These are phyloP conservation scores for Ulota crispa DNA, from an alignment of 225 moss, liverwort and hornwort species.

Conservation along the genomic window DNA sequence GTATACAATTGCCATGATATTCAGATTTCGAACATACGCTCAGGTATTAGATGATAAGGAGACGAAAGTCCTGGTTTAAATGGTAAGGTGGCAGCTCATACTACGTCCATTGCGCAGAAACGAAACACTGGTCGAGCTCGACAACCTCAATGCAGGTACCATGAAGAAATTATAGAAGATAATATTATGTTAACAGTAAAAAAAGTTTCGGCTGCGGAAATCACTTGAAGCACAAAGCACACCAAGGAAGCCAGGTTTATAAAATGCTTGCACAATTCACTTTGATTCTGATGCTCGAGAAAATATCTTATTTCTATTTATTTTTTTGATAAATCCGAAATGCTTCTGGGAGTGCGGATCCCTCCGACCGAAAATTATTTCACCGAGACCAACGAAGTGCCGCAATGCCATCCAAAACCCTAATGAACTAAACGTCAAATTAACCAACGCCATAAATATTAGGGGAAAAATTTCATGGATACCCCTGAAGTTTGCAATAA, in stretches of 20 bases:
- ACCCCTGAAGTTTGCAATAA: no score
- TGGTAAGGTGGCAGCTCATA: neutral
- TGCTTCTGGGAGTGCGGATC: no score
- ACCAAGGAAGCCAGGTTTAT: neutral
- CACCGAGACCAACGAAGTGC: no score
- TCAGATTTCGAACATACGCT: neutral
- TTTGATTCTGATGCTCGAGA: neutral
- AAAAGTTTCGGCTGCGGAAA: neutral
- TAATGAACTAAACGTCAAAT: no score
- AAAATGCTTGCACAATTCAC: neutral
- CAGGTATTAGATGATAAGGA: neutral
- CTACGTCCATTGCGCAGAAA: neutral
- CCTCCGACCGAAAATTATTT: no score
- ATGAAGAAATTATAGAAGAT: neutral
- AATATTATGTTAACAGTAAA: neutral
- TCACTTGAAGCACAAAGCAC: neutral
- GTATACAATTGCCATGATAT: neutral
- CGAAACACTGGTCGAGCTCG: neutral
- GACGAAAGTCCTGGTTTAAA: neutral
- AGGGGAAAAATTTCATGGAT: no score
- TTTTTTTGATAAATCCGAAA: no score
- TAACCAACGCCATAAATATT: no score
- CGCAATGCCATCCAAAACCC: no score
- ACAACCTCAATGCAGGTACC: constrained; percentile 1
- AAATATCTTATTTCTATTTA: no score